These are phyloP conservation scores for Trichoderma sp. DNA, from an alignment of 2,329 filamentous ascomycete genomes.

Conservation along the genomic window DNA sequence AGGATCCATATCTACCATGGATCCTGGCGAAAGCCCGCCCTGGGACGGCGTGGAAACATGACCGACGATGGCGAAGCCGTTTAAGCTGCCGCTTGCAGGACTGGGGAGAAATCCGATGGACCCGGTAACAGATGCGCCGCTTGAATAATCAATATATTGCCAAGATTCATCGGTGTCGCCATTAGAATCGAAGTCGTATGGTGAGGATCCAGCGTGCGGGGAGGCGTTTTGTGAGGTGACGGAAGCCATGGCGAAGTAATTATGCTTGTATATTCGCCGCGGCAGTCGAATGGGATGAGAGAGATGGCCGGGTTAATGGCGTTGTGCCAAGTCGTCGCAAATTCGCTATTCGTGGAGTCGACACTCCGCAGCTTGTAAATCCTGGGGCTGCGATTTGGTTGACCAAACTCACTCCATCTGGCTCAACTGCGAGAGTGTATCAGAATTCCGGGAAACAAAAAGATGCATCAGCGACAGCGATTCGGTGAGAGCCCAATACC, in stretches of 20 bases:
- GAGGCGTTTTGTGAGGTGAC: constrained; percentile 42
- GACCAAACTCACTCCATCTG: background rate
- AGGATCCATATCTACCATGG: constrained; percentile 42
- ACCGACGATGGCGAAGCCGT: constrained; percentile 51
- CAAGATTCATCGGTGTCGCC: constrained; percentile 48
- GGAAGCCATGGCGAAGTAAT: constrained; percentile 36
- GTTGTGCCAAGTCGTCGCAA: background rate
- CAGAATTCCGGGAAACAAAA: background rate
- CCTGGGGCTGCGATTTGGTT: background rate
- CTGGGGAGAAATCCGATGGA: constrained; percentile 51
- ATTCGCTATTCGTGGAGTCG: background rate
- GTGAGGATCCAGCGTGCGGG: constrained; percentile 39
- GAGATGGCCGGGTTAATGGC: background rate
- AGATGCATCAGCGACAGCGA: background rate
- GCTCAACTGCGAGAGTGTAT: background rate
- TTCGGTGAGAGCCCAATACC: background rate
- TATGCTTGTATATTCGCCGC: background rate
- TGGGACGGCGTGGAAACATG: constrained; percentile 37
- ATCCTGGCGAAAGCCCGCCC: constrained; percentile 44
- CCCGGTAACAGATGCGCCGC: constrained; percentile 37
- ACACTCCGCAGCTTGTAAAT: background rate
- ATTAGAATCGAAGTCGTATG: constrained; percentile 43
- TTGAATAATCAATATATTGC: constrained; percentile 45
- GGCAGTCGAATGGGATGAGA: background rate
- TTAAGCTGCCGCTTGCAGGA: constrained; percentile 53